Base-by-base conservation (phyloP, 257 asterid genomes). In the Leonotis leonurus region DNA sequence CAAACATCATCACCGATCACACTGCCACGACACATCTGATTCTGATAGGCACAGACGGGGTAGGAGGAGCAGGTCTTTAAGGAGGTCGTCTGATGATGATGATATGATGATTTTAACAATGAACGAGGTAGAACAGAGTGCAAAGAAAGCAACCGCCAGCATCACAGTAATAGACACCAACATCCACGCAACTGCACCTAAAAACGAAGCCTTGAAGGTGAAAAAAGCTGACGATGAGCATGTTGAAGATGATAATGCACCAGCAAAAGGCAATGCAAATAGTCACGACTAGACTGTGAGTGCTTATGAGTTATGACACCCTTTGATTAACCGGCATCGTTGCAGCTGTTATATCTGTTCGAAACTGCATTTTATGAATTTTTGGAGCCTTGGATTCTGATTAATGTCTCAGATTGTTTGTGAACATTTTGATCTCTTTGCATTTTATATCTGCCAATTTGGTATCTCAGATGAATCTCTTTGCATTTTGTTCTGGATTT, bases 11-110 rank as follows among this genome's bases (percentile, higher is more conserved):
- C 51, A 6, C 21, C 62, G 39, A 35, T 69, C 77, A 8, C 79
- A 36, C 36, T 73, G 78, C 67, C 85, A 76, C 2, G 82, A 77
- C 21, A 60, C 65, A 27, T 82, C 80, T 0, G 90, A 77, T 69
- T 78, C 86, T 43, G 89, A 81, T 64, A 75, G 64, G 13, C 20
- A n/a, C 29, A 37, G 65, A 53, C 78, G 44, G 32, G 67, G 55
- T 10, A 58, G 82, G 20, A 72, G 70, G 79, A 78, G 81, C 62
- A 78, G 84, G 44, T 85, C 79, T 39, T 6, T 55, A 2, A 83
- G 77, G 33, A 75, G 72, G 54, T 69, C 77, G 4, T 73, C 80
- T 48, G 87, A 77, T 63, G 79, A 64, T 57, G 82, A 65, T 25
- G 41, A 63, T n/a, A n/a, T 20, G 45, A 6, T 43, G n/a, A n/a